Evolutionary conservation across 305 asterid genomes (phyloP).

Genomic region (Fraxinus ornus): DNA sequence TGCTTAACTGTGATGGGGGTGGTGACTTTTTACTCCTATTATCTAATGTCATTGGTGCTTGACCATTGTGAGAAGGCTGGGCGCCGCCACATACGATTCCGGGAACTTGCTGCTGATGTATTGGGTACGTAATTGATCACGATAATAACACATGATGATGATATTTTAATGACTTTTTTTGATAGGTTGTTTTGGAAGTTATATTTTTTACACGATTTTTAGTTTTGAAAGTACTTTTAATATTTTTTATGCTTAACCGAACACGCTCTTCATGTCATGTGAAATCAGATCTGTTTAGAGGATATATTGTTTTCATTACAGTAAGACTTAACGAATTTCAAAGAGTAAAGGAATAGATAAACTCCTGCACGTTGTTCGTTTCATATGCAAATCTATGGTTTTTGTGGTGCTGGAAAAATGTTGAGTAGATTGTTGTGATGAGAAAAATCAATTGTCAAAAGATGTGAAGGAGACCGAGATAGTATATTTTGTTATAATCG

Average conservation of each 20-base stretch:
- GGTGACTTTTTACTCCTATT: constrained; percentile 82
- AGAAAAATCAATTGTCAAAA: background rate
- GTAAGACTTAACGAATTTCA: background rate
- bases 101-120: constrained; percentile 94
- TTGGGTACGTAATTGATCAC: constrained; percentile 37
- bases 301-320: background rate
- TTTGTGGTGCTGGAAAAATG: background rate
- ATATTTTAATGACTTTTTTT: background rate
- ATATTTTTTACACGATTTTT: background rate
- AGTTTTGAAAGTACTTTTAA: background rate
- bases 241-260: background rate
- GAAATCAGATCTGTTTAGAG: background rate
- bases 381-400: background rate
- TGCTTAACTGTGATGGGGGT: constrained; percentile 78
- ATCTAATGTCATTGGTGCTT: constrained; percentile 83
- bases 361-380: background rate
- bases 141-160: background rate
- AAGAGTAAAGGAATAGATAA: background rate
- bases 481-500: background rate
- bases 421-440: background rate
- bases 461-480: background rate
- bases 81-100: constrained; percentile 90
- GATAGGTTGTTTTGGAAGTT: background rate
- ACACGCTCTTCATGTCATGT: background rate
- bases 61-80: constrained; percentile 94